Base-by-base conservation (phyloP, 2,329 filamentous ascomycete genomes). In the Penicillium sp. region DNA sequence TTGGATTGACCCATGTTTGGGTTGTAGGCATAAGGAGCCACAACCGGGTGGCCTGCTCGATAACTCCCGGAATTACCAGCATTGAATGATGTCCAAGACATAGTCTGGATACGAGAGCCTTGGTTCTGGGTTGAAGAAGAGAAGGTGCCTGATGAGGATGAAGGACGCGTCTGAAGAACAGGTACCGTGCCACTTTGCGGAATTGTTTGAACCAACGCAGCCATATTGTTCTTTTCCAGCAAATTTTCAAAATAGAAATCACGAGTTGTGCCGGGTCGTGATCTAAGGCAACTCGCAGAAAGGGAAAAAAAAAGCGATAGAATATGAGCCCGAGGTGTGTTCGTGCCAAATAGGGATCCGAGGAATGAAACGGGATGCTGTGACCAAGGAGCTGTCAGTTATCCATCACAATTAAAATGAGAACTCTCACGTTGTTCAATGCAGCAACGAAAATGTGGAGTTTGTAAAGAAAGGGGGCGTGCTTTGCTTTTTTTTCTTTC, bases 131-230 rank as follows among this genome's bases (percentile, higher is more conserved):
- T 16, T 40, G 70, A 60, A 13, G 69, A 66, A 29, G 69, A 62
- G 59, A 87, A 84, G 66, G 83, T 83, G 69, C 81, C 83, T 55
- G 84, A 83, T 41, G 85, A 81, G 59, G 89, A 87, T 53, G 82
- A 82, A 61, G 87, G 85, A 73, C 87, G 85, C 67, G 87, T 84
- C 75, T 91, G 89, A 69, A 92, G 86, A 83, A 92, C 88, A 63
- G 87, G 87, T 68, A 87, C 82, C 65, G 88, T 87, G 75, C 82
- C 82, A 70, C 87, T 86, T 78, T 90, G 87, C 69, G 89, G 85
- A 72, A 89, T 90, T 60, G 88, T 86, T 79, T 93, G 90, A 71
- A 92, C 88, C 81, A 93, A 82, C 76, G 90, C 89, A 81, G 90
- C 90, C 90, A 94, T 93, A 75, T 73, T 88, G 81, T 71, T 72